Conservation (phyloP, 129 eudicot genomes). For the Flaveria trinervia region DNA sequence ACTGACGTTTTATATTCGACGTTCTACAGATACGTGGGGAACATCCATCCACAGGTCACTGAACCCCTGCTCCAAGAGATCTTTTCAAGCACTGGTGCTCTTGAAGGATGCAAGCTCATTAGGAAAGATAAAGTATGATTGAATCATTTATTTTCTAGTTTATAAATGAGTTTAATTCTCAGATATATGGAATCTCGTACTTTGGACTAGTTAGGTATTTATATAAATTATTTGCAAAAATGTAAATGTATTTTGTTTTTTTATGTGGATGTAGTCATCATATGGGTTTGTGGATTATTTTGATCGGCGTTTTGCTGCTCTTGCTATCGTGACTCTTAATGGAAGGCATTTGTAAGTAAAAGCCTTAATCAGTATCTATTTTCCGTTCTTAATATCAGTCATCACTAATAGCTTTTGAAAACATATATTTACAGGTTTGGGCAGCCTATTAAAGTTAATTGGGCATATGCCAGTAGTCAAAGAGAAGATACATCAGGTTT, state of each 20-base stretch:
- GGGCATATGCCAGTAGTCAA: constrained; percentile 96
- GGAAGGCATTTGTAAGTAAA: constrained; percentile 86
- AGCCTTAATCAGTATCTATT: not conserved
- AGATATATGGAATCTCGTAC: not conserved
- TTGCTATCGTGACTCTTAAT: constrained; percentile 89
- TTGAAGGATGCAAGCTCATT: constrained; percentile 97
- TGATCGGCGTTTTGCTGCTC: constrained; percentile 96
- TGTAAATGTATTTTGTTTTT: not conserved
- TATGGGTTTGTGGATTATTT: constrained; percentile 97
- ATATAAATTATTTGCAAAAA: not conserved
- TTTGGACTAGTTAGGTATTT: not conserved
- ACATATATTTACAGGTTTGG: constrained; percentile 66
- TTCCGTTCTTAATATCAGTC: not conserved
- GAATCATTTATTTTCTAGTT: constrained; percentile 11
- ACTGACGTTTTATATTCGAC: not conserved
- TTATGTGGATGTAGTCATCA: constrained; percentile 62
- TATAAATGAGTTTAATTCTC: not conserved
- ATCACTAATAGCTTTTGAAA: constrained; percentile 15
- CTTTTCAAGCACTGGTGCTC: constrained; percentile 79
- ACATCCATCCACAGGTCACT: constrained; percentile 93
- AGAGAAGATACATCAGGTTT: constrained; percentile 94
- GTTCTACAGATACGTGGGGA: constrained; percentile 86
- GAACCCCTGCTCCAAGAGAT: constrained; percentile 97
- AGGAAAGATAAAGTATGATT: constrained; percentile 83
- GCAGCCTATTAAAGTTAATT: constrained; percentile 51